These are phyloP conservation scores for Micractinium conductrix DNA, from an alignment of 139 green algal species.

Conservation along the genomic window DNA sequence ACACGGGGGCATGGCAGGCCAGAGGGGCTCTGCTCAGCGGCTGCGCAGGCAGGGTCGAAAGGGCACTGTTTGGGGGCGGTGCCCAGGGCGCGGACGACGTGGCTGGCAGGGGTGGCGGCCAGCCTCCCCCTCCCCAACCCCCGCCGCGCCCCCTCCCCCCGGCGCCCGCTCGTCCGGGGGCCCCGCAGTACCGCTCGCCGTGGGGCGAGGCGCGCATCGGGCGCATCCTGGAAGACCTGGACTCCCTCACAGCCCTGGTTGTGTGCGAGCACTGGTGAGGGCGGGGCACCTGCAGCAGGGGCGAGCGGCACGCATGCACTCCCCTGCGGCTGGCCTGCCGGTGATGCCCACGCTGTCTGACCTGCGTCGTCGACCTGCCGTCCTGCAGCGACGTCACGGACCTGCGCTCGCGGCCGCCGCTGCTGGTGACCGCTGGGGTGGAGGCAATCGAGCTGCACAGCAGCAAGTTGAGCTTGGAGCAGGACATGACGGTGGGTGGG, in stretches of 20 bases:
- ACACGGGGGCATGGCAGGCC: too few relatives aligned
- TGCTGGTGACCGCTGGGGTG: conserved; percentile 80
- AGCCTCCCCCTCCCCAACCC: too few relatives aligned
- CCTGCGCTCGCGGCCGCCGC: conserved; percentile 48
- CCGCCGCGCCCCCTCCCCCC: too few relatives aligned
- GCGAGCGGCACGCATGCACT: background rate
- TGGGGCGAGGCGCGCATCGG: conserved; percentile 79
- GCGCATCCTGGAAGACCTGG: conserved; percentile 86
- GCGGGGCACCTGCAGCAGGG: background rate
- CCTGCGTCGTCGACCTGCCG: too few relatives aligned
- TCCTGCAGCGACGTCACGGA: conserved; percentile 42
- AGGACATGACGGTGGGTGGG: conserved; percentile 52
- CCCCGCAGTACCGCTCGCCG: conserved; percentile 78
- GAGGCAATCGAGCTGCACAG: conserved; percentile 67
- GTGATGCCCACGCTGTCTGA: too few relatives aligned
- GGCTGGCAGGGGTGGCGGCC: too few relatives aligned
- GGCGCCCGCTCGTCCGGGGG: too few relatives aligned
- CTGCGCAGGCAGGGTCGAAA: too few relatives aligned
- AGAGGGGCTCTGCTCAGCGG: too few relatives aligned
- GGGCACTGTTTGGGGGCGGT: too few relatives aligned
- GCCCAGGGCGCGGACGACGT: too few relatives aligned
- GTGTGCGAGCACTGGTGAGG: conserved; percentile 74
- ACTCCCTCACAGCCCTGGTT: conserved; percentile 81
- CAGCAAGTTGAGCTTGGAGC: conserved; percentile 45
- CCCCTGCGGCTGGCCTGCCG: too few relatives aligned